phyloP scores from a whole-genome alignment of 441 rosid species.

The Mallotus repandus region DNA sequence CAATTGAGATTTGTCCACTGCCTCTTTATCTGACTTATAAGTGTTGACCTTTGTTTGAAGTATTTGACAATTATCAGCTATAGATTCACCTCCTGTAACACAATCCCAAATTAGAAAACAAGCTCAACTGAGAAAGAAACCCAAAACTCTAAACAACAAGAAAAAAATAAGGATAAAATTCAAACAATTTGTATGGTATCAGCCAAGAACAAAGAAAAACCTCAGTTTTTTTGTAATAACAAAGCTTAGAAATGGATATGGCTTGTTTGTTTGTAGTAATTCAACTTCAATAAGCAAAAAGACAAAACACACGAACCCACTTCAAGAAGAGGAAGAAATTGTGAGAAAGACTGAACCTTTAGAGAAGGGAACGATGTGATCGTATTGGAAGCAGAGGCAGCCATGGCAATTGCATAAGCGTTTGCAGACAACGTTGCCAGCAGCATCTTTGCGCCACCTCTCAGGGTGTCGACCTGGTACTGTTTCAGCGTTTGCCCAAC shows the following conservation, averaged over 20 bases:
- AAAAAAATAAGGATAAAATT: too few species aligned
- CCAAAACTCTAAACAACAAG: background rate
- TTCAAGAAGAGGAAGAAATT: background rate
- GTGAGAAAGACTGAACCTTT: constrained; percentile 34
- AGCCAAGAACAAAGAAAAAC: background rate
- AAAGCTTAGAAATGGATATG: background rate
- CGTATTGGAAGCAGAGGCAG: constrained; percentile 91
- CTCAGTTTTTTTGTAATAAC: background rate
- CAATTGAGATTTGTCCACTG: constrained; percentile 45
- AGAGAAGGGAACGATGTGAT: constrained; percentile 82
- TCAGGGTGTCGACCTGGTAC: constrained; percentile 92
- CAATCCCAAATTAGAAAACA: background rate
- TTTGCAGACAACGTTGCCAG: constrained; percentile 82
- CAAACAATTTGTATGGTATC: too few species aligned
- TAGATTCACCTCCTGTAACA: constrained; percentile 73
- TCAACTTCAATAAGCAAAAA: background rate
- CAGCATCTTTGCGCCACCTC: constrained; percentile 91
- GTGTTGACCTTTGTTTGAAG: constrained; percentile 93
- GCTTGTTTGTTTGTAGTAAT: background rate
- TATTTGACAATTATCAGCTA: constrained; percentile 74
- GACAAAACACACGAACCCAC: background rate
- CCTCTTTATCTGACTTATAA: constrained; percentile 57
- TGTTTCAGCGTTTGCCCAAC: constrained; percentile 73
- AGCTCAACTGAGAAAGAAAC: too few species aligned
- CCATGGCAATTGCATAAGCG: constrained; percentile 84